Base-by-base conservation (phyloP, 257 asterid genomes). In the Coffea canephora region DNA sequence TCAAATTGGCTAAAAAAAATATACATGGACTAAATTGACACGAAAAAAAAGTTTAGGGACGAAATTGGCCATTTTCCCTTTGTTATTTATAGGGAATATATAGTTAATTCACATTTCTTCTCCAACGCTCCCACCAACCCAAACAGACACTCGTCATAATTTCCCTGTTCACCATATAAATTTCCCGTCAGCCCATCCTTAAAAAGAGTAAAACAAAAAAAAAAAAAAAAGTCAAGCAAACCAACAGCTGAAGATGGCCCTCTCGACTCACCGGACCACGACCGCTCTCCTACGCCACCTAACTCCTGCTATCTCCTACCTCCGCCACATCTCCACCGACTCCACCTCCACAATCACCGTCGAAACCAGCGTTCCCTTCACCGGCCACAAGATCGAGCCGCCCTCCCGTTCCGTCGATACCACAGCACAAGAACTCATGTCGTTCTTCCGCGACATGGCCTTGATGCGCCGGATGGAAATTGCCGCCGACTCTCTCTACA, bases 401-500 rank as follows among this genome's bases (percentile, higher is more conserved):
- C 99, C 99, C 0, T 89, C 99, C 19, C 94, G 96, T 72, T 80
- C 97, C 80, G 90, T 95, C 39, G 90, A 90, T 19, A 93, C 98
- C 39, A 75, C 86, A 25, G 82, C 98, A 0, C 76, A 86, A 65
- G 97, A 95, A 67, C 94, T 95, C 50, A 86, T 95, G 81, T 69
- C 88, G 69, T 95, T 95, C 89, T 95, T 88, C 91, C 87, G 82
- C 54, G 94, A 89, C 84, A 93, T 95, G 98, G 91, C 94, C 4
- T 76, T 88, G 67, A 95, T 95, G 99, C 96, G 99, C 65, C 93
- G 98, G 2, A 95, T 92, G 98, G 99, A 95, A 80, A 92, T 95
- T 85, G 97, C 98, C 11, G 97, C 99, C 69, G 99, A 95, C 73
- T 93, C 99, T 31, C 98, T 95, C 36, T 95, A 95, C 84, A 95